Evolutionary conservation across 495 filamentous ascomycete genomes (phyloP).

Genomic region (Lasiosphaeria hispida): DNA sequence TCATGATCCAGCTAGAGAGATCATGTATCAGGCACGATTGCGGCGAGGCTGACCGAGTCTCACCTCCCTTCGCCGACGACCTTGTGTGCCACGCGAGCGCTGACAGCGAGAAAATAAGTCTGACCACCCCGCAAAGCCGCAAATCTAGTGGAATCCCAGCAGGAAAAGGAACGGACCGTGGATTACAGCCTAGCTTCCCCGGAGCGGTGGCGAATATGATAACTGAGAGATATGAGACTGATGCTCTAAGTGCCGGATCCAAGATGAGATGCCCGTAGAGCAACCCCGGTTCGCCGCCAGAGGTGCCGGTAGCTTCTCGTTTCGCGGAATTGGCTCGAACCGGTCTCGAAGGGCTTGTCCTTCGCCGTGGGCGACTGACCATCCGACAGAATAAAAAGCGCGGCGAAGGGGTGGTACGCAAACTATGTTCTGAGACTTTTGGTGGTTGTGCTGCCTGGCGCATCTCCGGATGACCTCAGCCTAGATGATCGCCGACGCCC

Average conservation of each 20-base stretch:
- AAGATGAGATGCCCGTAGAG: background rate
- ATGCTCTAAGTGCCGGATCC: background rate
- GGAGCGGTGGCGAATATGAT: constrained; percentile 8
- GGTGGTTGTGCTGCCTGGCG: background rate
- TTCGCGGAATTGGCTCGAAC: background rate
- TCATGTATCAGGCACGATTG: constrained; percentile 1
- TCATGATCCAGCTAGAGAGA: background rate
- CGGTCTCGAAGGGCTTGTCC: too few species aligned
- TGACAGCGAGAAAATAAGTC: constrained; percentile 10
- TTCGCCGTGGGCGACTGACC: too few species aligned
- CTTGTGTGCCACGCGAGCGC: constrained; percentile 5
- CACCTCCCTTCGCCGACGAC: constrained; percentile 1
- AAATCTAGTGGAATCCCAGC: constrained; percentile 8
- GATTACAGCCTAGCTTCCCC: constrained; percentile 15
- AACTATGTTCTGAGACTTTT: too few species aligned
- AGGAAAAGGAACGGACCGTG: constrained; percentile 29
- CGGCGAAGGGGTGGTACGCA: too few species aligned
- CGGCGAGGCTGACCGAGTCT: constrained; percentile 15
- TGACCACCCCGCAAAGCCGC: constrained; percentile 17
- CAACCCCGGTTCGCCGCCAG: background rate
- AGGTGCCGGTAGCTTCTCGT: background rate
- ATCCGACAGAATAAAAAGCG: too few species aligned
- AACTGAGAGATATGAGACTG: constrained; percentile 8
- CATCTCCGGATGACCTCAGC: constrained; percentile 8
- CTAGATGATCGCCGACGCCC: background rate